Evolutionary conservation across 2,329 filamentous ascomycete genomes (phyloP).

Genomic region (Pseudogymnoascus sp.): DNA sequence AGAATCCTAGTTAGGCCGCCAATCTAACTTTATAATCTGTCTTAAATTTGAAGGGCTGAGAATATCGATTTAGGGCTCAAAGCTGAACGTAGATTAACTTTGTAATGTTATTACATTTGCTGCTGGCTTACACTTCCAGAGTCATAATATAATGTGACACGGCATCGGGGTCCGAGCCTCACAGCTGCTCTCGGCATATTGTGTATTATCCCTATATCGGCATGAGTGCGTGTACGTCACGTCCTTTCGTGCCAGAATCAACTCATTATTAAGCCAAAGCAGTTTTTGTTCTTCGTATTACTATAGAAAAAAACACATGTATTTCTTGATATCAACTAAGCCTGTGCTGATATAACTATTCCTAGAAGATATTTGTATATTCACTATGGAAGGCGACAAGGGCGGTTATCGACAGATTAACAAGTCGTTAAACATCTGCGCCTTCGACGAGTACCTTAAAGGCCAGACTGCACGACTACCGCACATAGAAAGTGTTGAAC

Average conservation of each 20-base stretch:
- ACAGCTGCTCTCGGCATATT: neutral
- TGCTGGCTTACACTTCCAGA: too few species aligned
- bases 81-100: too few species aligned
- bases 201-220: neutral
- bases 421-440: neutral
- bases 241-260: too few species aligned
- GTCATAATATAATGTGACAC: neutral
- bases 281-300: too few species aligned
- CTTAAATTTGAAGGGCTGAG: neutral
- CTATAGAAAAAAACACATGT: too few species aligned
- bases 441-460: constrained; percentile 23
- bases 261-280: neutral
- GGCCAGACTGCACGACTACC: constrained; percentile 53
- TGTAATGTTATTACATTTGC: too few species aligned
- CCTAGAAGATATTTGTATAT: neutral
- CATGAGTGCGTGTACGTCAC: neutral
- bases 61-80: neutral
- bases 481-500: constrained; percentile 64
- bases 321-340: neutral
- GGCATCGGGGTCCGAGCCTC: neutral
- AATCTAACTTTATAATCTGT: neutral
- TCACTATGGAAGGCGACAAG: neutral
- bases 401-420: neutral
- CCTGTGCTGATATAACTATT: neutral
- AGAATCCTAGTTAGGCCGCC: neutral